Percentiles rank a stretch among this genome's conserved stretches.
Evolutionary conservation across 306 rosid genomes (phyloP).

Genomic region (Trifolium repens): DNA sequence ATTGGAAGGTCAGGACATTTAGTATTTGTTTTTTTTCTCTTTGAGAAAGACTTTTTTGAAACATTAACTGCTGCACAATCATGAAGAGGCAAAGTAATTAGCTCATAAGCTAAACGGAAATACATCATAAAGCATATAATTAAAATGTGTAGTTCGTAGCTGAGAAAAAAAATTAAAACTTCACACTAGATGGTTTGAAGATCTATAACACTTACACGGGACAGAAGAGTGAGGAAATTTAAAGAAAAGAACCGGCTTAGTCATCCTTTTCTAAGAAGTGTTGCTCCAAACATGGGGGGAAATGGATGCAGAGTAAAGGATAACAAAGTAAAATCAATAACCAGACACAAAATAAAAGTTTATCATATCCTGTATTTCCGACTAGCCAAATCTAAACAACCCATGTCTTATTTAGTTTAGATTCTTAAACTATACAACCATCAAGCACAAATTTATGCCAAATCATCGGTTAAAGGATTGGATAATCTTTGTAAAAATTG

Average conservation of each 20-base stretch:
- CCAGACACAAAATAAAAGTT: not conserved
- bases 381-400: slow-evolving; percentile 4
- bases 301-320: not conserved
- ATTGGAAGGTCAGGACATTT: slow-evolving; percentile 11
- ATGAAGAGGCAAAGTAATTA: not conserved
- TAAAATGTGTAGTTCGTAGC: slow-evolving; percentile 9
- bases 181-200: slow-evolving; percentile 21
- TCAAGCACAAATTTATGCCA: not conserved
- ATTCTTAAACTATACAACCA: slow-evolving; percentile 18
- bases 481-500: not conserved
- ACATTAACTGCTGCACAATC: not conserved
- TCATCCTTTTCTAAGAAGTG: slow-evolving; percentile 9
- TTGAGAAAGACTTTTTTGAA: not conserved
- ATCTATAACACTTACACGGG: not conserved
- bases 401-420: not conserved
- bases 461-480: slow-evolving; percentile 11
- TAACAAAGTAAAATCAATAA: not conserved
- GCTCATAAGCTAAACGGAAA: slow-evolving; percentile 20
- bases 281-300: not conserved
- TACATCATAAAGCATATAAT: not conserved
- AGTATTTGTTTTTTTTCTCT: slow-evolving; percentile 4
- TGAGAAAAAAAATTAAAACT: slow-evolving; percentile 15
- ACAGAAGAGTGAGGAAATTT: slow-evolving; percentile 4
- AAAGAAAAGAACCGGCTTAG: not conserved
- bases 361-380: slow-evolving; percentile 2